Evolutionary conservation across 768 basidiomycete species (phyloP).

Genomic region (Tricholomella constricta): DNA sequence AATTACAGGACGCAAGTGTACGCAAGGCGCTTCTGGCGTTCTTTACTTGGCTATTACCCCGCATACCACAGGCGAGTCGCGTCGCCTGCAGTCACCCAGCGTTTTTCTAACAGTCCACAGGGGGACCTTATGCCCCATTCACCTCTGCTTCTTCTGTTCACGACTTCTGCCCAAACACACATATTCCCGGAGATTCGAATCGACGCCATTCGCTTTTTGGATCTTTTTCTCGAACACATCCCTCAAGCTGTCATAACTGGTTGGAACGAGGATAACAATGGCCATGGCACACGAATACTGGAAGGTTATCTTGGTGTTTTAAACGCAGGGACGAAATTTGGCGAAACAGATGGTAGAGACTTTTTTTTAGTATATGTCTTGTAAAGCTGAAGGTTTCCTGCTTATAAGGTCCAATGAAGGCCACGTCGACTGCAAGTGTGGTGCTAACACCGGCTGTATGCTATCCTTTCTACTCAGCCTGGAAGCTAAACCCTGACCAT

Average conservation of each 20-base stretch:
- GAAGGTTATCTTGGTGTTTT: slow-evolving; percentile 84
- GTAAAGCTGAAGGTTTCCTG: not conserved
- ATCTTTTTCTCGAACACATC: slow-evolving; percentile 69
- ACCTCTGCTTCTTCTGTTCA: slow-evolving; percentile 76
- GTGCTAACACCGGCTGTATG: slow-evolving; percentile 65
- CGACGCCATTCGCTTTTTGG: slow-evolving; percentile 82
- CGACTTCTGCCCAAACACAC: slow-evolving; percentile 88
- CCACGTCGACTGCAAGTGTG: slow-evolving; percentile 66
- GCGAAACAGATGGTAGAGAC: slow-evolving; percentile 52
- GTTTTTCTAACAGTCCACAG: slow-evolving; percentile 37
- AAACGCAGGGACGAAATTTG: slow-evolving; percentile 65
- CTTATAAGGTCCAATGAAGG: slow-evolving; percentile 39
- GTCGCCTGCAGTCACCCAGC: not conserved
- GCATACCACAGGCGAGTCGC: slow-evolving; percentile 47
- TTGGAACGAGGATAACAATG: slow-evolving; percentile 57
- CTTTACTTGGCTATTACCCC: slow-evolving; percentile 71
- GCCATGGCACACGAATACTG: slow-evolving; percentile 65
- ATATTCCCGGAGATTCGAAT: slow-evolving; percentile 95
- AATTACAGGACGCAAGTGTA: slow-evolving; percentile 71
- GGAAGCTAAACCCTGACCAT: slow-evolving; percentile 4
- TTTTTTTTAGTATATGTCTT: not conserved
- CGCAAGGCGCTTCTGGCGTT: slow-evolving; percentile 73
- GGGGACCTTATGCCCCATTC: slow-evolving; percentile 74
- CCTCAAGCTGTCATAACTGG: slow-evolving; percentile 68
- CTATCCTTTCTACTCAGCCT: not conserved